Conservation (phyloP, 257 asterid species). For the Nicotiana otophora region DNA sequence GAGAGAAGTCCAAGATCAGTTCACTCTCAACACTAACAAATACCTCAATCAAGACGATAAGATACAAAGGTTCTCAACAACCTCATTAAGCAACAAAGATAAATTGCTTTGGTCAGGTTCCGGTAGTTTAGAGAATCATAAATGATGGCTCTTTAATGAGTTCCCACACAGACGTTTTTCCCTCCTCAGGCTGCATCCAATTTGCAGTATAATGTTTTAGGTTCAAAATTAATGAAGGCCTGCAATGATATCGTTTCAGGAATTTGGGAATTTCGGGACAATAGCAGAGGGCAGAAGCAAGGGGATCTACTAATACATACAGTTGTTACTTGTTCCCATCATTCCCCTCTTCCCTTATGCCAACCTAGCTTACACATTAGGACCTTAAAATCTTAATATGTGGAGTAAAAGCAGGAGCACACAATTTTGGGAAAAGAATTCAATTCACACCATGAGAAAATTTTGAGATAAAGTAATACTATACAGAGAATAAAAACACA, state of each 20-base stretch:
- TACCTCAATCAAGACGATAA: not conserved
- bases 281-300: not conserved
- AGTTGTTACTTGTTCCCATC: not conserved
- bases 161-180: not conserved
- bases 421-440: too few species aligned
- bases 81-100: not conserved
- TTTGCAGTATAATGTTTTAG: not conserved
- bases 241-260: not conserved
- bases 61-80: not conserved
- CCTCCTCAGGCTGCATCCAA: not conserved
- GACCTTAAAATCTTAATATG: not conserved
- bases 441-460: too few species aligned
- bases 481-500: not conserved
- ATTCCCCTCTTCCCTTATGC: not conserved
- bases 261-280: not conserved
- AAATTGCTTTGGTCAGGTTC: not conserved
- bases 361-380: not conserved
- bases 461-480: not conserved
- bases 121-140: not conserved
- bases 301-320: not conserved
- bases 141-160: not conserved
- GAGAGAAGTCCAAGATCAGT: not conserved
- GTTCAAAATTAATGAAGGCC: not conserved
- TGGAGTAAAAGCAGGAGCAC: too few species aligned
- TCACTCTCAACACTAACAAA: not conserved